phyloP scores from a whole-genome alignment of 2,329 filamentous ascomycete species.

The Emmonsiellopsis sp. region DNA sequence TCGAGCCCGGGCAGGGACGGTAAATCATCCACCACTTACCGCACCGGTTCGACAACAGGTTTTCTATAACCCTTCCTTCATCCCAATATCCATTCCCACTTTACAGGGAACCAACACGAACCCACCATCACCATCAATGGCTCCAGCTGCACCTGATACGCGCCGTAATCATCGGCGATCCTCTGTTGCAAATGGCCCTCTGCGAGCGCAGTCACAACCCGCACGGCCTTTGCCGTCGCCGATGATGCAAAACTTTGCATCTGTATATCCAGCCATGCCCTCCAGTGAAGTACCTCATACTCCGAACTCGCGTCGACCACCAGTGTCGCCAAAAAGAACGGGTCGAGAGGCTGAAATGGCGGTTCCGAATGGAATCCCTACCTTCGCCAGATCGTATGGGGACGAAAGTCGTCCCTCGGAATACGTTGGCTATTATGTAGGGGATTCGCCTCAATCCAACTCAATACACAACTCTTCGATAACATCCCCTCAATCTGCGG shows the following conservation, averaged over 20 bases:
- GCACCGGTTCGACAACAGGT: constrained; percentile 25
- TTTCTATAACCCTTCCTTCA: constrained; percentile 28
- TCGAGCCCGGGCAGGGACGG: constrained; percentile 28
- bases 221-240: constrained; percentile 35
- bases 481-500: constrained; percentile 28
- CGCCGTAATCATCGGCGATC: constrained; percentile 38
- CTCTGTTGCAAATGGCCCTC: constrained; percentile 33
- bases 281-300: constrained; percentile 21
- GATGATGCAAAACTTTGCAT: constrained; percentile 22
- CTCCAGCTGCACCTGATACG: constrained; percentile 31
- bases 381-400: constrained; percentile 23
- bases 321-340: constrained; percentile 25
- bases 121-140: constrained; percentile 37
- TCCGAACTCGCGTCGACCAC: constrained; percentile 22
- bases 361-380: constrained; percentile 25
- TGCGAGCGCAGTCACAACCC: constrained; percentile 43
- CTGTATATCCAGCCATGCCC: constrained; percentile 25
- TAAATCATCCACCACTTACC: constrained; percentile 26
- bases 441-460: constrained; percentile 34
- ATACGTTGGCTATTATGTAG: constrained; percentile 39
- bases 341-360: constrained; percentile 25
- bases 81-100: constrained; percentile 27
- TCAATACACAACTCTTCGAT: constrained; percentile 31
- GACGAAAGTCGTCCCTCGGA: constrained; percentile 35
- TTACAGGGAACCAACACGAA: constrained; percentile 35